Base-by-base conservation (phyloP, 2,329 filamentous ascomycete genomes). In the Tolypocladium pustulatum region DNA sequence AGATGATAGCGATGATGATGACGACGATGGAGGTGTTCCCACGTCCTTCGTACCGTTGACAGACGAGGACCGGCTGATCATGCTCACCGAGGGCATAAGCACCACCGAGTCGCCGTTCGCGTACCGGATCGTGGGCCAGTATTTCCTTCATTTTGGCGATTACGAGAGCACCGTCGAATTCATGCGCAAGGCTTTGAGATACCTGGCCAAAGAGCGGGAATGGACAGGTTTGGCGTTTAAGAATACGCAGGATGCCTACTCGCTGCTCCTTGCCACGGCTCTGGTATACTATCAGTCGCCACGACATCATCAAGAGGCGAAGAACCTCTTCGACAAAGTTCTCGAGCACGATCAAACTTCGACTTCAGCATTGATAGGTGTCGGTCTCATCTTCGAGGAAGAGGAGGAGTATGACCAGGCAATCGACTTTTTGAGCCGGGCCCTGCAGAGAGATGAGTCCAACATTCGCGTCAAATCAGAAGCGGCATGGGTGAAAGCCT, bases 331-430 rank as follows among this genome's bases (percentile, higher is more conserved):
- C 65, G 86, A 96, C 65, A 82, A 82, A 36, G 89, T 97, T 6
- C 79, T 99, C 0, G 78, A 83, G 54, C 83, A 88, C 32, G 91
- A 95, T 59, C 81, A 86, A 2, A 84, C 83, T 3, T 92, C 89
- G 0, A 95, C 91, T 0, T 76, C 85, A 36, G 92, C 92, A 2
- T 77, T 99, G 61, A 89, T 97, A 53, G 94, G 94, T 0, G 85
- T 97, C 38, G 95, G 94, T 1, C 75, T 97, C 30, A 93, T 99
- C 46, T 87, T 92, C 54, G 91, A 97, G 71, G 94, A 97, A 66
- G 91, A 96, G 63, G 88, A 96, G 66, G 89, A 97, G 62, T 97
- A 90, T 66, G 79, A 83, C 54, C 81, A 90, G 66, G 94, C 95
- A 0, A 85, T 92, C 43, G 82, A 88, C 34, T 97, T 96, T 67